These are phyloP conservation scores for Ogataea polymorpha DNA, from an alignment of 805 yeast species.

Conservation along the genomic window DNA sequence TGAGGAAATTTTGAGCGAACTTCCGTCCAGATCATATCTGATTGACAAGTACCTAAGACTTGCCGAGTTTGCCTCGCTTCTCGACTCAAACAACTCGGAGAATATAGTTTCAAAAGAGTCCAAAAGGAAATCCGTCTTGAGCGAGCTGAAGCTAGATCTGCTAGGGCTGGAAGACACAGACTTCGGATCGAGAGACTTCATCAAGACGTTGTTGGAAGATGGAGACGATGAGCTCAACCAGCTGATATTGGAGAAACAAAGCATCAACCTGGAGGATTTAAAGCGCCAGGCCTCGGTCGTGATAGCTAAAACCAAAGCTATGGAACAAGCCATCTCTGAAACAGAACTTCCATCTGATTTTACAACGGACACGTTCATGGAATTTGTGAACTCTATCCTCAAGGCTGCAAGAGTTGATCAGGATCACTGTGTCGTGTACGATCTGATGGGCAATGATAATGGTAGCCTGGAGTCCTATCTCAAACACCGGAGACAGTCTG, in stretches of 20 bases:
- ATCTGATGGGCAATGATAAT: constrained; percentile 6
- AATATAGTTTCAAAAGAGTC: constrained; percentile 19
- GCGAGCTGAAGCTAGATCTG: constrained; percentile 34
- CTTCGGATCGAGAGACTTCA: constrained; percentile 59
- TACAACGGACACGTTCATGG: constrained; percentile 19
- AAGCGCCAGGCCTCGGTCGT: constrained; percentile 26
- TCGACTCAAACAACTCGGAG: constrained; percentile 29
- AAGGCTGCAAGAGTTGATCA: constrained; percentile 15
- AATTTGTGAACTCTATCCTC: constrained; percentile 18
- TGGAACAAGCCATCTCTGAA: constrained; percentile 17
- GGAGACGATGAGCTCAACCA: constrained; percentile 28
- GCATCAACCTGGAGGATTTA: constrained; percentile 23
- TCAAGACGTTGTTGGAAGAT: constrained; percentile 39
- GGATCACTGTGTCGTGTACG: constrained; percentile 17
- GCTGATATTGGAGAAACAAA: constrained; percentile 18
- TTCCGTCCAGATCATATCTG: constrained; percentile 66
- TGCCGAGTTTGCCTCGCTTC: constrained; percentile 52
- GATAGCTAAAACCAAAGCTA: constrained; percentile 18
- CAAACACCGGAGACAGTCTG: not conserved
- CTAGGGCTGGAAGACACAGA: constrained; percentile 51
- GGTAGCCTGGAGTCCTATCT: constrained; percentile 18
- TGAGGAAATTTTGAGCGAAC: constrained; percentile 49
- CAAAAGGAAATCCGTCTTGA: constrained; percentile 18
- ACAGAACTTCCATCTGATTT: constrained; percentile 26
- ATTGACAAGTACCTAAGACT: constrained; percentile 64